Evolutionary conservation across 805 yeast species (phyloP), one percentile per base, ranked within the genome.

Genomic region (Teunomyces lycoperdinae): DNA sequence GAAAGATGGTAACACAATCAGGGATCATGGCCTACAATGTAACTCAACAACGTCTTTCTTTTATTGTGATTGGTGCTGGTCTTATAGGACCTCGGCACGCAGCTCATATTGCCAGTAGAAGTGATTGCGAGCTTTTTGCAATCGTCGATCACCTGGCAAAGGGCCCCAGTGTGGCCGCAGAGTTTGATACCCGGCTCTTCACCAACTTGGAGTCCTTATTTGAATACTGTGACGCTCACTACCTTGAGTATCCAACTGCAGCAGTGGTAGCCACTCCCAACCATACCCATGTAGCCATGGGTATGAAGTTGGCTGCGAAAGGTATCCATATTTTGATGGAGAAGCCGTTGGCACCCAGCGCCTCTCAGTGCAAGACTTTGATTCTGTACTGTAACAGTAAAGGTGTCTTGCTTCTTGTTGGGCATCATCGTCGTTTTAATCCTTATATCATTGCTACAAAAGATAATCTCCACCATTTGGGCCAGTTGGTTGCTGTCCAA

Each of bases 71-170:
- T 26, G 74, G 76, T 0, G 73, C 72, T 7, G 74, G 76, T 4
- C 53, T 70, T 24, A 70, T 70, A 16, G 76, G 76, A 8, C 74
- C 76, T 4, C 58, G 76, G 42, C 76, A 70, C 51, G 73, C 73
- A 9, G 57, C 60, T 27, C 76, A 70, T 48, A 54, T 70, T 8
- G 36, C 45, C 8, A 52, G 56, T 17, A 52, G 67, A 34, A 48
- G 58, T 2, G 62, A 61, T 30, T 58, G 67, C 30, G 57, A 53
- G 9, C 50, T 70, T 9, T 60, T 69, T 52, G 73, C 69, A 13
- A 62, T 70, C 2, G 61, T 70, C 16, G 76, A 71, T 48, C 72
- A 67, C 28, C 56, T 61, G 4, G 56, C 65, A 2, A 62, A 63
- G 30, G 69, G 70, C 1, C 64, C 67, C 8, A n/a, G 36, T 4